Conservation (phyloP, 441 rosid species). For the Adansonia rubrostipa region DNA sequence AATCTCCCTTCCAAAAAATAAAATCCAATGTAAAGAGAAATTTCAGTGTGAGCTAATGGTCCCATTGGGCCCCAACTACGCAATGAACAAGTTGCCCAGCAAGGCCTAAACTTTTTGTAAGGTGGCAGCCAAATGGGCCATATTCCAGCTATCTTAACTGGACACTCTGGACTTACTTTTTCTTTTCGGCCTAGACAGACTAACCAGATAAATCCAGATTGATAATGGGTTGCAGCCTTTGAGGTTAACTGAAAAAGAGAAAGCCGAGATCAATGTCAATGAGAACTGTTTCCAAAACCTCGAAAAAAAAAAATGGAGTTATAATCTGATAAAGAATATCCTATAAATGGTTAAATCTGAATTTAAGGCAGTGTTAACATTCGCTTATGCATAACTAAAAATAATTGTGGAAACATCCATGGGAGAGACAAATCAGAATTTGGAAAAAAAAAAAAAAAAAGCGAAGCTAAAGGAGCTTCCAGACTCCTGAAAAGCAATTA, state of each 20-base stretch:
- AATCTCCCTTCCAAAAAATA: too few species aligned
- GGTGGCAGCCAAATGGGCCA: background rate
- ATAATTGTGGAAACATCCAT: background rate
- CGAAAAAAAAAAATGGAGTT: background rate
- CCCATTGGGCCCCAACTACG: background rate
- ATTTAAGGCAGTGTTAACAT: background rate
- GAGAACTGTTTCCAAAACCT: background rate
- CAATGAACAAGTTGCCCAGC: background rate
- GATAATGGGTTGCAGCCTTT: background rate
- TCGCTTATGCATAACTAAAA: background rate
- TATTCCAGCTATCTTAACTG: background rate
- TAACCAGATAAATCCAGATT: background rate
- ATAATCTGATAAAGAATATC: background rate
- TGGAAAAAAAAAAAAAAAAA: background rate
- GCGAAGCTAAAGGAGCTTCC: background rate
- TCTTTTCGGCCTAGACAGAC: background rate
- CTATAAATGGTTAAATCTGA: background rate
- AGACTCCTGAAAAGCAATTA: background rate
- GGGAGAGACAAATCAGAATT: background rate
- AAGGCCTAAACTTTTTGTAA: background rate
- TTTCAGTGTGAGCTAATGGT: background rate
- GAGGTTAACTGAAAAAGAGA: background rate
- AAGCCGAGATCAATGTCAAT: background rate
- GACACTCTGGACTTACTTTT: background rate
- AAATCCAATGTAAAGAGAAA: too few species aligned